These are phyloP conservation scores for Hemisphaericaspora xylofermentans DNA, from an alignment of 1,139 yeast species.

Conservation along the genomic window DNA sequence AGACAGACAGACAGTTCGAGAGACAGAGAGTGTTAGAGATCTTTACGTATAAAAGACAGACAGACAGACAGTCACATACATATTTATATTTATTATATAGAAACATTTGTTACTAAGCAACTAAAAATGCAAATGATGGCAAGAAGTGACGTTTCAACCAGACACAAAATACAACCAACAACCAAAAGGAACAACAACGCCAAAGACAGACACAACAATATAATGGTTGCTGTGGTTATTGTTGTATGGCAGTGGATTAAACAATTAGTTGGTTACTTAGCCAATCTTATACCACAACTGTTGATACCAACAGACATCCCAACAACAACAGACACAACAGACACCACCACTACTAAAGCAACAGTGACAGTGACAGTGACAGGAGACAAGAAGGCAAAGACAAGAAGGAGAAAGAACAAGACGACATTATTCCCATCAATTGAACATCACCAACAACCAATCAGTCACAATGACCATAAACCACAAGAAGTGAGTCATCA, in stretches of 20 bases:
- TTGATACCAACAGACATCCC: not conserved
- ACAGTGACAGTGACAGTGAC: too few species aligned
- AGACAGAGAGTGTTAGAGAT: too few species aligned
- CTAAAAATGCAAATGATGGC: too few species aligned
- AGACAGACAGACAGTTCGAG: too few species aligned
- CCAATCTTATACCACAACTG: not conserved
- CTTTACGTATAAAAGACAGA: not conserved
- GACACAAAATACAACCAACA: too few species aligned
- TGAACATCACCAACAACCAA: not conserved
- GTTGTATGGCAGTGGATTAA: not conserved
- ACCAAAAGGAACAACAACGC: not conserved
- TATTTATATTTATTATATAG: too few species aligned
- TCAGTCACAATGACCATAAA: not conserved
- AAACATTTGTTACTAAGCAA: too few species aligned
- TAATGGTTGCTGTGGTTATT: not conserved
- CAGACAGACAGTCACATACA: not conserved
- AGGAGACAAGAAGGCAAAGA: not conserved
- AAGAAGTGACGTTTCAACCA: too few species aligned
- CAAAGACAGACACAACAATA: not conserved
- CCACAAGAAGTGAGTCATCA: not conserved
- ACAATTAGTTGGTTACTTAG: not conserved
- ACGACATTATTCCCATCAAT: slow-evolving; percentile 4
- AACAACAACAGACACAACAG: not conserved
- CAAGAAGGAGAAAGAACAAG: slow-evolving; percentile 1
- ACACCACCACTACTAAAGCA: not conserved